Evolutionary conservation across 371 early-diverging fungal species (phyloP), one percentile per base, ranked within the genome.

Genomic region (Mucor plumbeus): DNA sequence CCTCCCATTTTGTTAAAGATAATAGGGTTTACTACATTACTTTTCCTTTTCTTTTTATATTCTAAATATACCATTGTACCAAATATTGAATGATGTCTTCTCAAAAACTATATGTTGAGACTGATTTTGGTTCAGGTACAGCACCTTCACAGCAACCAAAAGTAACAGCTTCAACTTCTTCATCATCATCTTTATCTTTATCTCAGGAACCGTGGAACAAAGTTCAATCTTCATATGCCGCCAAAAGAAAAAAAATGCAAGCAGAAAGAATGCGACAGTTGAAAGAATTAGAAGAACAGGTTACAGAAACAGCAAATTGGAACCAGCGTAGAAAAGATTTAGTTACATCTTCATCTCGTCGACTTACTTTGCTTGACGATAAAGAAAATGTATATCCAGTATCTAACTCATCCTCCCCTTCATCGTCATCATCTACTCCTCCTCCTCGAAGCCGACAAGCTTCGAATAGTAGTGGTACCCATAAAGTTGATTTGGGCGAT

Each of bases 251-350:
- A 34, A 62, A 76, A 48, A 71, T 65, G 17, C 82, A 79, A 41
- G 73, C 72, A 36, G 82, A 79, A 38, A 62, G 82, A 56, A 59
- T 71, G 61, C 67, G 72, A 26, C 78, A 82, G 54, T 56, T 82
- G 14, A 75, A 75, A 61, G 80, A 80, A 60, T 53, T 82, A 40
- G 83, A 82, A 54, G 72, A 74, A 10, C 77, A 78, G 61, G 71
- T 80, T 13, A 66, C 76, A 3, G 77, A 78, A 31, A 76, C 80
- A 13, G 63, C 80, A 9, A 69, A 65, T 19, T 73, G 72, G 72
- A 78, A 65, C 15, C 75, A 76, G 40, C 73, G 73, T 19, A 65
- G 80, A 34, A 75, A 70, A 14, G 78, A 78, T n/a, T 31, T 72
- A 19, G 63, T 67, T 13, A 57, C 64, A 5, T 62, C 72, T 14